A percentile compares a stretch with the other conserved stretches of the same genome.
Evolutionary conservation across 2,329 filamentous ascomycete species (phyloP).

Genomic region (Diaporthe sp.): DNA sequence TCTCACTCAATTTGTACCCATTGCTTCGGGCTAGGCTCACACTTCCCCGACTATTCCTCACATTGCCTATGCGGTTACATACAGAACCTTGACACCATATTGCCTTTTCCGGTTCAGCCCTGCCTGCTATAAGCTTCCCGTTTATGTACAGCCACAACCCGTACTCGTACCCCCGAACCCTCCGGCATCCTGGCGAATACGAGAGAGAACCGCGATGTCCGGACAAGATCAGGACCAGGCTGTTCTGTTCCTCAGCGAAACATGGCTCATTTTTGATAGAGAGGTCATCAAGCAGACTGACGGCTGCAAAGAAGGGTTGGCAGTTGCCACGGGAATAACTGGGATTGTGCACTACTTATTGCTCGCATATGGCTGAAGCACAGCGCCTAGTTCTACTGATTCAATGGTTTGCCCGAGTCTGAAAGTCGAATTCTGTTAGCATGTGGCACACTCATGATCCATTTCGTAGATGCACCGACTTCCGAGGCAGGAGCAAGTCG

Average conservation of each 20-base stretch:
- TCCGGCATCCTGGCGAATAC: conserved; percentile 56
- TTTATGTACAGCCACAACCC: conserved; percentile 60
- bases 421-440: neutral
- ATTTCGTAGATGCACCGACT: neutral
- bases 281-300: conserved; percentile 69
- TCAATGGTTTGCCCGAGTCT: neutral
- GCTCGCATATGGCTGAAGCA: neutral
- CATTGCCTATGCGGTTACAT: conserved; percentile 62
- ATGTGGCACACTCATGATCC: neutral
- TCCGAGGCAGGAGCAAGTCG: neutral
- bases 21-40: conserved; percentile 64
- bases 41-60: conserved; percentile 62
- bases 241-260: conserved; percentile 69
- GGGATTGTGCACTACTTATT: neutral
- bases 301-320: conserved; percentile 55
- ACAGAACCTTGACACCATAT: conserved; percentile 62
- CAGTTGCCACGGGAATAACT: neutral
- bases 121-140: conserved; percentile 57
- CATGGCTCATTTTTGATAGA: conserved; percentile 73
- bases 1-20: conserved; percentile 62
- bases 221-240: conserved; percentile 69
- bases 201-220: conserved; percentile 63
- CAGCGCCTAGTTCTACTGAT: neutral
- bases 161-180: conserved; percentile 53
- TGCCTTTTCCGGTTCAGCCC: conserved; percentile 58